These are phyloP conservation scores for Tolypocladium inflatum DNA, from an alignment of 2,329 filamentous ascomycete species.

Conservation along the genomic window DNA sequence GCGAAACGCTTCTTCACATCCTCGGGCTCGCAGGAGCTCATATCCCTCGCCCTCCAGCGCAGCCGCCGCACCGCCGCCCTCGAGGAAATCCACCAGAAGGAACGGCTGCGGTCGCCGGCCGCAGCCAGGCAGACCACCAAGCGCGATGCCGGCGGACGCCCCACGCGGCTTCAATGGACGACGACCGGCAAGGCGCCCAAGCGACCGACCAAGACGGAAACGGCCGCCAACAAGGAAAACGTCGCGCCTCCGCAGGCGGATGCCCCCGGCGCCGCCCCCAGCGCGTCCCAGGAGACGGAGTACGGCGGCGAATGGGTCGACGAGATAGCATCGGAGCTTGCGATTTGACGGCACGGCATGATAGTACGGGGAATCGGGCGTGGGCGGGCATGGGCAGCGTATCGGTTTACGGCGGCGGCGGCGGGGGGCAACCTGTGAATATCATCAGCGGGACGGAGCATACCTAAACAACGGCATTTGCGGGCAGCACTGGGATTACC, in stretches of 20 bases:
- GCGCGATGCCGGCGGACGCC: background rate
- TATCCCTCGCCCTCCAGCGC: slow-evolving; percentile 23
- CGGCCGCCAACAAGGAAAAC: slow-evolving; percentile 15
- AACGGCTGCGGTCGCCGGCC: slow-evolving; percentile 4
- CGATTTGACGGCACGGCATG: slow-evolving; percentile 4
- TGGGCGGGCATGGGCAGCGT: background rate
- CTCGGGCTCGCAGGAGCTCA: slow-evolving; percentile 23
- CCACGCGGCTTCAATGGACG: background rate
- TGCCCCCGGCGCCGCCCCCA: background rate
- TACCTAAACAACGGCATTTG: background rate
- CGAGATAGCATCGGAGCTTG: slow-evolving; percentile 21
- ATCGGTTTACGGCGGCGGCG: background rate
- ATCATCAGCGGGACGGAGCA: background rate
- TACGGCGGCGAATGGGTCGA: slow-evolving; percentile 30
- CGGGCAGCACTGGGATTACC: background rate
- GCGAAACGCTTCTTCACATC: slow-evolving; percentile 25
- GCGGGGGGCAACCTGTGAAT: background rate
- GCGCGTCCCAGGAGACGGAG: slow-evolving; percentile 26
- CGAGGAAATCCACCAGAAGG: slow-evolving; percentile 16
- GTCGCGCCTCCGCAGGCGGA: slow-evolving; percentile 2
- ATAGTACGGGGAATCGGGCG: background rate
- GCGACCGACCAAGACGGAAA: background rate
- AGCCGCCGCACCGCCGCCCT: slow-evolving; percentile 23
- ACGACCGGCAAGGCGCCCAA: background rate
- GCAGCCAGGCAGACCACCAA: slow-evolving; percentile 10